phyloP scores from a whole-genome alignment of 371 early-diverging fungal genomes.

The Rhizopus arrhizus region DNA sequence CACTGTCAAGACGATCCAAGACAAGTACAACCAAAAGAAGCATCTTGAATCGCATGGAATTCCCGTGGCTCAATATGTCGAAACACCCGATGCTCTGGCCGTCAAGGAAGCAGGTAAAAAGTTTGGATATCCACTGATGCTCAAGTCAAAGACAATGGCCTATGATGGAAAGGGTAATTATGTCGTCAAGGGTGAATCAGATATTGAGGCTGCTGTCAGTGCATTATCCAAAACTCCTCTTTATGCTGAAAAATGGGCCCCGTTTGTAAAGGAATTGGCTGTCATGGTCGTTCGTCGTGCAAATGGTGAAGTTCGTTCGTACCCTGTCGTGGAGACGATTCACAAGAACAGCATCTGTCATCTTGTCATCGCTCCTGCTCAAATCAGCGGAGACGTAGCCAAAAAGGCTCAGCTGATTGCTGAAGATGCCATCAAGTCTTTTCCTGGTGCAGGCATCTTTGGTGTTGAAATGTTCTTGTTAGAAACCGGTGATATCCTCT shows the following conservation, averaged over 20 bases:
- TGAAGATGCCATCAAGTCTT: slow-evolving; percentile 75
- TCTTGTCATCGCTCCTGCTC: slow-evolving; percentile 94
- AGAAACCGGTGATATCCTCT: slow-evolving; percentile 76
- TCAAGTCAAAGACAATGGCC: slow-evolving; percentile 91
- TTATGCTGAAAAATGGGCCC: slow-evolving; percentile 94
- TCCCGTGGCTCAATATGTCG: slow-evolving; percentile 75
- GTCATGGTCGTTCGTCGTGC: slow-evolving; percentile 91
- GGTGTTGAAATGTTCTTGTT: slow-evolving; percentile 96
- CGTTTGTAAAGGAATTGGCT: slow-evolving; percentile 89
- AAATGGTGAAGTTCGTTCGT: slow-evolving; percentile 79
- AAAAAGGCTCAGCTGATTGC: slow-evolving; percentile 78
- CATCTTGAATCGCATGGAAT: slow-evolving; percentile 65
- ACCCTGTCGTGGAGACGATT: slow-evolving; percentile 94
- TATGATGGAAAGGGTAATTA: slow-evolving; percentile 96
- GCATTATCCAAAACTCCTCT: slow-evolving; percentile 59
- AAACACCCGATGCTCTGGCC: slow-evolving; percentile 54
- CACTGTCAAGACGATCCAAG: slow-evolving; percentile 89
- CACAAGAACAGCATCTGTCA: slow-evolving; percentile 95
- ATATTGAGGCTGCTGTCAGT: slow-evolving; percentile 65
- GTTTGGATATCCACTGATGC: slow-evolving; percentile 92
- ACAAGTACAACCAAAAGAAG: slow-evolving; percentile 91
- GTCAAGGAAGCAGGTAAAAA: slow-evolving; percentile 55
- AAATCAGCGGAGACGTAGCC: slow-evolving; percentile 77
- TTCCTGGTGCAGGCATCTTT: slow-evolving; percentile 90
- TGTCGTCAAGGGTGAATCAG: slow-evolving; percentile 69